Percentiles rank a stretch among this genome's conserved stretches.
Conservation (phyloP, 164 flowering plant genomes). For the Liriodendron chinense region DNA sequence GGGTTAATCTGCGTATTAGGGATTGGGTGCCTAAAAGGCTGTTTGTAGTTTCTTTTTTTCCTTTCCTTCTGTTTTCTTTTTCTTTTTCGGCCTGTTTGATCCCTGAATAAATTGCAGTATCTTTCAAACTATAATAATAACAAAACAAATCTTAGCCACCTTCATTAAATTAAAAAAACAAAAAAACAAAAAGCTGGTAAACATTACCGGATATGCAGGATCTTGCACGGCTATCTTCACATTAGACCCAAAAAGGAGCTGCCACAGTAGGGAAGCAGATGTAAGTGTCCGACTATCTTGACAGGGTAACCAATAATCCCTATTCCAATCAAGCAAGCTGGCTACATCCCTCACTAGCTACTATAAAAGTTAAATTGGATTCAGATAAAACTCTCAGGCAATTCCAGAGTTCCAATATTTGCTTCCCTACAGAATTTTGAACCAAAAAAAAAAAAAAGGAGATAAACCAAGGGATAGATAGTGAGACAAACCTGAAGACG, state of each 20-base stretch:
- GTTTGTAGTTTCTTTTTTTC: too few species aligned
- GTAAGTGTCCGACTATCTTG: not conserved
- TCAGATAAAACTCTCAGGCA: not conserved
- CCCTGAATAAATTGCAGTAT: too few species aligned
- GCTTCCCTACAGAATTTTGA: not conserved
- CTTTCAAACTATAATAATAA: too few species aligned
- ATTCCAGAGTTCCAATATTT: not conserved
- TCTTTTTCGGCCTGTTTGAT: too few species aligned
- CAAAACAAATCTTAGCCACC: not conserved
- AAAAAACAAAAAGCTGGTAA: not conserved
- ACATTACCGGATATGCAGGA: constrained; percentile 88
- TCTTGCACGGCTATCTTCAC: constrained; percentile 91
- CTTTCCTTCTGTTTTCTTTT: too few species aligned
- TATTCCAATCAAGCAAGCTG: not conserved
- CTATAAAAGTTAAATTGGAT: not conserved
- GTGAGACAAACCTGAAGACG: constrained; percentile 77
- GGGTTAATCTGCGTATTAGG: too few species aligned
- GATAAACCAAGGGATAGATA: not conserved
- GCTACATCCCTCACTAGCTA: not conserved
- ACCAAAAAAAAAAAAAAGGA: too few species aligned
- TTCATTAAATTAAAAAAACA: not conserved
- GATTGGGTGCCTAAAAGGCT: too few species aligned
- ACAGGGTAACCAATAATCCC: not conserved
- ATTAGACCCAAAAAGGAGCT: constrained; percentile 81
- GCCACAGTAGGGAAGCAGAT: constrained; percentile 14